Percentiles rank a stretch among this genome's conserved stretches.
Conservation (phyloP, 192 early-diverging fungal genomes). For the Coemansia sp. region DNA sequence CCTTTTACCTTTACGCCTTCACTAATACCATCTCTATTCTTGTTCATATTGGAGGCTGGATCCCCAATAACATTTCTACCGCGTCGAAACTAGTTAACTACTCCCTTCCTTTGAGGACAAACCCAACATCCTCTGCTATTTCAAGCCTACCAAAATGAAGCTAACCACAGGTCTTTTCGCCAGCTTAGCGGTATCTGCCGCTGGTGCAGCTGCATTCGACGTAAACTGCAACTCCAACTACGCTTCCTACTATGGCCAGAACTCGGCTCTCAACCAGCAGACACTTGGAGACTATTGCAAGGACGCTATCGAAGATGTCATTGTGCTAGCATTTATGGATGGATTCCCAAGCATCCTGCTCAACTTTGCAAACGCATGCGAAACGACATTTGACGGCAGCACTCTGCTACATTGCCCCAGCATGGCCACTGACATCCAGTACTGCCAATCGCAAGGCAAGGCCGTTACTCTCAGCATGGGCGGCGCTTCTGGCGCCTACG, state of each 20-base stretch:
- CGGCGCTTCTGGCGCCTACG: constrained; percentile 62
- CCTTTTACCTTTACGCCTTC: background rate
- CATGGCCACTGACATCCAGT: constrained; percentile 62
- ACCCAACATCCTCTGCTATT: background rate
- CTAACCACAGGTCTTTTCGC: constrained; percentile 8
- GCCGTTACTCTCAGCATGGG: constrained; percentile 64
- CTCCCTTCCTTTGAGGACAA: background rate
- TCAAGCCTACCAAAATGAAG: constrained; percentile 10
- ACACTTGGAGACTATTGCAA: constrained; percentile 60
- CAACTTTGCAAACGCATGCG: constrained; percentile 62
- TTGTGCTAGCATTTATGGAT: constrained; percentile 64
- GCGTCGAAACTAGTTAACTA: background rate
- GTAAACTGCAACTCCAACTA: constrained; percentile 49
- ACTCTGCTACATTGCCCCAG: constrained; percentile 58
- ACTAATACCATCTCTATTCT: background rate
- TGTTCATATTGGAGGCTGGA: background rate
- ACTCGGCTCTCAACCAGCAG: constrained; percentile 49
- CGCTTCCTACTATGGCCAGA: constrained; percentile 54
- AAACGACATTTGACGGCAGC: constrained; percentile 57
- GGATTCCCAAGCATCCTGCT: constrained; percentile 57
- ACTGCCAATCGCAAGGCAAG: constrained; percentile 67
- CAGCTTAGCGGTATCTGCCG: constrained; percentile 46
- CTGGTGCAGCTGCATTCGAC: constrained; percentile 55
- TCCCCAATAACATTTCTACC: background rate
- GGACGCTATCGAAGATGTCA: constrained; percentile 60